These are phyloP conservation scores for Hypsizygus marmoreus DNA, from an alignment of 768 basidiomycete species.

Conservation along the genomic window DNA sequence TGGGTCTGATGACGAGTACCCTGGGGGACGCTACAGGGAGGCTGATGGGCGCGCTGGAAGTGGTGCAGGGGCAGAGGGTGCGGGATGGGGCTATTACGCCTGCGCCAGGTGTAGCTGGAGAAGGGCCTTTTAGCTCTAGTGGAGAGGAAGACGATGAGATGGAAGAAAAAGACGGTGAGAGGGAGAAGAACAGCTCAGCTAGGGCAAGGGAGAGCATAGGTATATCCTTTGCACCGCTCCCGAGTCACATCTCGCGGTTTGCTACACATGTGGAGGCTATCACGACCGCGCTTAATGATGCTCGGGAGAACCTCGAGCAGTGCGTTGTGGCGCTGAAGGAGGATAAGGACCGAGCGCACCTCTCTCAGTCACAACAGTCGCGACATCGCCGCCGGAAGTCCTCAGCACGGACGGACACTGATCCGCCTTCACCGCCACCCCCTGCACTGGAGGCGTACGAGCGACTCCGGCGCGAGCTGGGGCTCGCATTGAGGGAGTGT, in stretches of 20 bases:
- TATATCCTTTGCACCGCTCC: conserved; percentile 72
- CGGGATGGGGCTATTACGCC: conserved; percentile 54
- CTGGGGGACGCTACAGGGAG: conserved; percentile 65
- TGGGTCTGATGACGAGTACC: conserved; percentile 67
- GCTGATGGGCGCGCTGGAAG: conserved; percentile 64
- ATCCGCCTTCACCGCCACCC: conserved; percentile 34
- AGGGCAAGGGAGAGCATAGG: conserved; percentile 11
- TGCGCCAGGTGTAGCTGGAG: conserved; percentile 1
- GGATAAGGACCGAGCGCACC: too few relatives aligned
- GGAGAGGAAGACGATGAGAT: conserved; percentile 11
- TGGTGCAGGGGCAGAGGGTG: conserved; percentile 53
- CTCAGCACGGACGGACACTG: too few relatives aligned
- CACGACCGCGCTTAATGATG: conserved; percentile 67
- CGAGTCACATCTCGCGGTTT: conserved; percentile 67
- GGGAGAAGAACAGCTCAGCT: conserved; percentile 12
- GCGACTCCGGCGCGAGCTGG: conserved; percentile 72
- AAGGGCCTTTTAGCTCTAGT: conserved; percentile 1
- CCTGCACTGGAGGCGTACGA: conserved; percentile 74
- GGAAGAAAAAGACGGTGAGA: not conserved
- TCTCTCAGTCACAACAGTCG: too few relatives aligned
- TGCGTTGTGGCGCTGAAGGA: conserved; percentile 62
- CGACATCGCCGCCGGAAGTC: too few relatives aligned
- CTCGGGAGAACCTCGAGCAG: conserved; percentile 62
- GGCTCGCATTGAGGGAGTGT: conserved; percentile 77
- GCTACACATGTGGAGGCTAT: conserved; percentile 75